Percentiles rank a stretch among this genome's conserved stretches.
Evolutionary conservation across 352 stramenopile species (phyloP).

Genomic region (Pythium guiyangense): DNA sequence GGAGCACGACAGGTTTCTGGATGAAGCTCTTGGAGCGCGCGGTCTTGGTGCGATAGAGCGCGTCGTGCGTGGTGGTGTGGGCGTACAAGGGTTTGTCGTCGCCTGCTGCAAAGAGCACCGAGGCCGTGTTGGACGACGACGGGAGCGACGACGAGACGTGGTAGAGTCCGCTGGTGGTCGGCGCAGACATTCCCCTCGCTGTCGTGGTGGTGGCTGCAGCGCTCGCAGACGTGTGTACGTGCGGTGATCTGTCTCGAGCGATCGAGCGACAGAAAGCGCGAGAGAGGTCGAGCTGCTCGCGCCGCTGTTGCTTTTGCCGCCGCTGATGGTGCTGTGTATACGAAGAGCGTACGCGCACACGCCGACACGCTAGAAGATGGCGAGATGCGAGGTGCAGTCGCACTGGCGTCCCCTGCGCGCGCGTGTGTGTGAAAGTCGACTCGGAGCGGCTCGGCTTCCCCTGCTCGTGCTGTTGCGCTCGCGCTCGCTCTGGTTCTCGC

Average conservation of each 20-base stretch:
- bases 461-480: no score
- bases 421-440: no score
- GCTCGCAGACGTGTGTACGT: not conserved
- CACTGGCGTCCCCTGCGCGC: no score
- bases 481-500: no score
- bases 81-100: constrained; percentile 22
- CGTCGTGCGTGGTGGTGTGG: not conserved
- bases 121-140: constrained; percentile 21
- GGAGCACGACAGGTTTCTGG: constrained; percentile 14
- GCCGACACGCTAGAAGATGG: no score
- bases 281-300: not conserved
- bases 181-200: constrained; percentile 7
- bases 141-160: constrained; percentile 19
- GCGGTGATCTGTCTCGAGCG: not conserved
- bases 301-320: no score
- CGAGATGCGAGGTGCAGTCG: no score
- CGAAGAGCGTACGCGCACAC: not conserved
- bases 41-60: constrained; percentile 2
- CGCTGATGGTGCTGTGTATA: not conserved
- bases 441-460: no score
- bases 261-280: not conserved
- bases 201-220: no score
- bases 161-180: constrained; percentile 20
- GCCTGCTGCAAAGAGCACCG: constrained; percentile 17
- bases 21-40: constrained; percentile 17